A percentile compares a stretch with the other conserved stretches of the same genome.
Conservation (phyloP, 805 yeast genomes). For the Yamadazyma phyllophila region DNA sequence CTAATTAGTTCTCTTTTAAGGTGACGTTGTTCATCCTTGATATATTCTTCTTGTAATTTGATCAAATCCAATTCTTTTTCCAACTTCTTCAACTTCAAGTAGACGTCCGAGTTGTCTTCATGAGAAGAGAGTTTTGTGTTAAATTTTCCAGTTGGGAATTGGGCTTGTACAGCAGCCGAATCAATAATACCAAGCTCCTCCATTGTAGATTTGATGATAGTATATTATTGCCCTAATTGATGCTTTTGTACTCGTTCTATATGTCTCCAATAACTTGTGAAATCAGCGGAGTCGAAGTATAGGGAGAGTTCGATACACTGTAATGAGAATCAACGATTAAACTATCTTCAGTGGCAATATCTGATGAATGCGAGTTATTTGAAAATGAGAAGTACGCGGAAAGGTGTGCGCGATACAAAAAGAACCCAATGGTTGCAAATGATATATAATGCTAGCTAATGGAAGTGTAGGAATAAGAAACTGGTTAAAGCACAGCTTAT, state of each 20-base stretch:
- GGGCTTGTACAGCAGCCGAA: conserved; percentile 8
- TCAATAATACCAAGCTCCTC: conserved; percentile 37
- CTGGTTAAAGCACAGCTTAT: conserved; percentile 2
- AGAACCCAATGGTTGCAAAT: conserved; percentile 1
- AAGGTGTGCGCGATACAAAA: too few species aligned
- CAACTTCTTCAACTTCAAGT: conserved; percentile 78
- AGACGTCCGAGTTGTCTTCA: conserved; percentile 60
- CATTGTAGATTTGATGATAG: conserved; percentile 18
- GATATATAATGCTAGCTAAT: not conserved
- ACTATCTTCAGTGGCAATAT: conserved; percentile 10
- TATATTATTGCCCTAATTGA: too few species aligned
- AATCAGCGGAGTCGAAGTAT: too few species aligned
- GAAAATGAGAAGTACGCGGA: not conserved
- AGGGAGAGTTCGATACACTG: not conserved
- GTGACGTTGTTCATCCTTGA: conserved; percentile 97
- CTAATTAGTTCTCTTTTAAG: conserved; percentile 89
- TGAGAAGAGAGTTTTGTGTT: not conserved
- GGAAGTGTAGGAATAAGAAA: not conserved
- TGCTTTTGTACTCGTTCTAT: too few species aligned
- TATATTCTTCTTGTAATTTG: conserved; percentile 89
- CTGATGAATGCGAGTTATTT: conserved; percentile 1
- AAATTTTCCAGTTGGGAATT: conserved; percentile 7
- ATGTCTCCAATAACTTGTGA: too few species aligned
- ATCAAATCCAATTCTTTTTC: conserved; percentile 88
- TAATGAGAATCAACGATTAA: not conserved